Percentiles rank a stretch among this genome's conserved stretches.
Conservation (phyloP, 129 eudicot genomes). For the Lonicera japonica region DNA sequence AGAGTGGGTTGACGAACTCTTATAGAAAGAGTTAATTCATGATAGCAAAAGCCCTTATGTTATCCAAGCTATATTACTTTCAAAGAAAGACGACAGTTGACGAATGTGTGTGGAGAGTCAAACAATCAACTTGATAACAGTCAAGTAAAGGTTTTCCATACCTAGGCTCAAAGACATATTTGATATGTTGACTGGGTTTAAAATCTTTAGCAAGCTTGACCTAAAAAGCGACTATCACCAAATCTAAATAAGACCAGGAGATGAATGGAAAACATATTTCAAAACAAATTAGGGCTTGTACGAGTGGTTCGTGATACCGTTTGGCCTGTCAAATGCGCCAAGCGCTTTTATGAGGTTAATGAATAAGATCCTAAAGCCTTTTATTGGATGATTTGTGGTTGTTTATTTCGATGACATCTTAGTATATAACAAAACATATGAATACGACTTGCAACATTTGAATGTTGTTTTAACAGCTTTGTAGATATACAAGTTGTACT, state of each 20-base stretch:
- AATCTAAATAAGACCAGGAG: conserved; percentile 6
- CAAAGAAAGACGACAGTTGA: neutral
- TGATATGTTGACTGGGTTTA: neutral
- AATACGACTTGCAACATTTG: neutral
- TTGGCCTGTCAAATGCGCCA: conserved; percentile 13
- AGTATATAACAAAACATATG: neutral
- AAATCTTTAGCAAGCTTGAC: conserved; percentile 4
- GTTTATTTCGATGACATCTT: no score
- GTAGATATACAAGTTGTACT: neutral
- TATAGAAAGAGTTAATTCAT: no score
- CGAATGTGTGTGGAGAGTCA: conserved; percentile 9
- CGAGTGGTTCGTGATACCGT: conserved; percentile 16
- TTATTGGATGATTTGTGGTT: conserved; percentile 2
- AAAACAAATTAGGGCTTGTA: conserved; percentile 7
- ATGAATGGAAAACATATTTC: conserved; percentile 14
- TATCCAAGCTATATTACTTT: neutral
- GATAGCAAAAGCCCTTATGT: neutral
- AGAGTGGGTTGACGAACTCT: no score
- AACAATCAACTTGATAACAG: no score
- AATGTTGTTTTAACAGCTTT: neutral
- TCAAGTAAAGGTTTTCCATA: no score
- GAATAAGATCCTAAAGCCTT: conserved; percentile 8
- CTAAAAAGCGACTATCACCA: no score
- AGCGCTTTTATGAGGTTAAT: conserved; percentile 13
- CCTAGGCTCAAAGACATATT: conserved; percentile 1